phyloP scores from a whole-genome alignment of 2,329 filamentous ascomycete species.

The Cladosporium sphaerospermum region DNA sequence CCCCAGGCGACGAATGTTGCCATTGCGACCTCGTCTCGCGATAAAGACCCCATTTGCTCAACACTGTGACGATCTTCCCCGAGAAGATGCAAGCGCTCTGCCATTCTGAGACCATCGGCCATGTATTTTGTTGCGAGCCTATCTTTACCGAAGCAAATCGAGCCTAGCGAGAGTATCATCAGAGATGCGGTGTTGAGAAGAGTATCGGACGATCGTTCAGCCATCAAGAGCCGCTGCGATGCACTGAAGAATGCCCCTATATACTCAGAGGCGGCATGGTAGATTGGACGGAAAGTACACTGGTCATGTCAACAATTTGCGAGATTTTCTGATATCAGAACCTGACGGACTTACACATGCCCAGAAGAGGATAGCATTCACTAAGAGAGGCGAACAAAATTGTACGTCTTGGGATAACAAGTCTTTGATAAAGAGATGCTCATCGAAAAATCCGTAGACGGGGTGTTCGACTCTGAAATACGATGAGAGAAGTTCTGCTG shows the following conservation, averaged over 20 bases:
- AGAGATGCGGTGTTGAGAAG: not conserved
- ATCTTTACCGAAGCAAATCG: not conserved
- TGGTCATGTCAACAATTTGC: not conserved
- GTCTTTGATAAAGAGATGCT: not conserved
- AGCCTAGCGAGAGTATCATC: not conserved
- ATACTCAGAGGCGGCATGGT: not conserved
- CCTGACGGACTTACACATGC: not conserved
- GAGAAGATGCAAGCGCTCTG: not conserved
- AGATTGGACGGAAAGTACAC: slow-evolving; percentile 2
- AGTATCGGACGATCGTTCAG: not conserved
- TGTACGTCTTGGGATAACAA: not conserved
- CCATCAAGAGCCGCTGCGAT: not conserved
- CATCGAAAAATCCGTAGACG: too few relatives aligned
- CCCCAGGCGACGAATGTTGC: not conserved
- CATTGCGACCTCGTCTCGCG: not conserved
- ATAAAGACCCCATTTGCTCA: not conserved
- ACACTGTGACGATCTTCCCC: not conserved
- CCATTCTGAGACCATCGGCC: not conserved
- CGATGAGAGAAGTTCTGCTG: too few relatives aligned
- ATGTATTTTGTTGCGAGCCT: not conserved
- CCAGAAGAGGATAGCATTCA: not conserved
- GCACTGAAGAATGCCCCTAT: not conserved
- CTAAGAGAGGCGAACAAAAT: not conserved
- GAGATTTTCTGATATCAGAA: not conserved
- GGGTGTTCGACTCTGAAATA: too few relatives aligned